Evolutionary conservation across 2,329 filamentous ascomycete genomes (phyloP).

Genomic region (Fusarium devonianum): DNA sequence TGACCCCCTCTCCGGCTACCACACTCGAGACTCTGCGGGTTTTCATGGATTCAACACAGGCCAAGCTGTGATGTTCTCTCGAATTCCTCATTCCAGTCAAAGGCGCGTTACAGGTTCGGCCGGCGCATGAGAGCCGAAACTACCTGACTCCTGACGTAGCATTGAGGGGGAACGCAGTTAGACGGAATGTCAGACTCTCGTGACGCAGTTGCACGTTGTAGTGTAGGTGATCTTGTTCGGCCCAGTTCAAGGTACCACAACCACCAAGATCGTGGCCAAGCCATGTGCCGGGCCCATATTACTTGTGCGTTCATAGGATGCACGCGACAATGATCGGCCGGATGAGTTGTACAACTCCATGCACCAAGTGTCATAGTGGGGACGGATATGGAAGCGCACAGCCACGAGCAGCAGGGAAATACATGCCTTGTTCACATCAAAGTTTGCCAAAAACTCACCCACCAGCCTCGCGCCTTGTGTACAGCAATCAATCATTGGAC

Average conservation of each 20-base stretch:
- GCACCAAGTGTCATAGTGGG: background rate
- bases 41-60: background rate
- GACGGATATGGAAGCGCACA: background rate
- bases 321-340: slow-evolving; percentile 8
- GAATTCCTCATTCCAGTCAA: slow-evolving; percentile 2
- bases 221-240: background rate
- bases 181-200: slow-evolving; percentile 1
- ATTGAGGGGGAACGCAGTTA: background rate
- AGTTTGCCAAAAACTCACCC: too few species aligned
- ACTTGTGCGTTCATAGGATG: background rate
- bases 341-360: slow-evolving; percentile 10
- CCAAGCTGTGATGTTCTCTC: slow-evolving; percentile 4
- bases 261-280: slow-evolving; percentile 1
- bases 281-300: slow-evolving; percentile 5
- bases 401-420: too few species aligned
- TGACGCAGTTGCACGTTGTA: slow-evolving; percentile 8
- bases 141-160: too few species aligned
- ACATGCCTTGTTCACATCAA: too few species aligned
- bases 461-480: slow-evolving; percentile 23
- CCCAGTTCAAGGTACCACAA: background rate
- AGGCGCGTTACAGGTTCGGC: slow-evolving; percentile 3
- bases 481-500: background rate
- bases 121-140: slow-evolving; percentile 8
- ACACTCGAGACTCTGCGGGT: slow-evolving; percentile 2
- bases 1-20: slow-evolving; percentile 2